Evolutionary conservation across 352 stramenopile species (phyloP), one percentile per base, ranked within the genome.

Genomic region (Saprolegnia parasitica): DNA sequence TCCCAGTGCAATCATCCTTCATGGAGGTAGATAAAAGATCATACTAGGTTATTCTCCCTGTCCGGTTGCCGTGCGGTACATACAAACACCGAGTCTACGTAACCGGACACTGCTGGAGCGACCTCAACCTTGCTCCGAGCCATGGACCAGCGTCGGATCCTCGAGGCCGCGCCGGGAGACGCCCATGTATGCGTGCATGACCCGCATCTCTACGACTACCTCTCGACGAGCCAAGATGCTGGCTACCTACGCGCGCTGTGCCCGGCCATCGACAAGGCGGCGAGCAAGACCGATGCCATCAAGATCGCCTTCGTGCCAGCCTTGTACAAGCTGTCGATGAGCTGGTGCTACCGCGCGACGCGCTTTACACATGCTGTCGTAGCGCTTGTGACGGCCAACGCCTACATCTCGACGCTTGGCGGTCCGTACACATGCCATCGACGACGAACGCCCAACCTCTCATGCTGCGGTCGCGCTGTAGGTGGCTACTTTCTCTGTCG

Each of bases 371-470:
- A 91, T 50, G 82, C 76, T 8, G 78, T 91, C 10, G 80, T 91
- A 29, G 82, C 85, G 23, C 73, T 93, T 2, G 83, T 93, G 54
- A 93, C 85, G 0, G 83, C 84, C 0, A 93, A 93, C 72, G 85
- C 85, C 54, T 93, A 91, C 74, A 84, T 93, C 56, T 93, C 86
- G 65, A 93, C 86, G 61, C 76, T 93, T 1, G 86, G 86, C 35
- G 86, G 86, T 70, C 18, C 23, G 45, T 55, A 21, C 23, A 54
- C 24, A 55, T 18, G 54, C 5, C 21, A 67, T 56, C 16, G 46
- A 20, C 18, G 46, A 52, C 18, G 21, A 52, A 52, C 46, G 18
- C n/a, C n/a, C n/a, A n/a, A n/a, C n/a, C 42, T 49, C 42, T 49
- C 13, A 49, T 35, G 21, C 20, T 40, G 35, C 20, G 18, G 21